Evolutionary conservation across 2,329 filamentous ascomycete species (phyloP), one percentile per base, ranked within the genome.

Genomic region (Xylariaceae sp.): DNA sequence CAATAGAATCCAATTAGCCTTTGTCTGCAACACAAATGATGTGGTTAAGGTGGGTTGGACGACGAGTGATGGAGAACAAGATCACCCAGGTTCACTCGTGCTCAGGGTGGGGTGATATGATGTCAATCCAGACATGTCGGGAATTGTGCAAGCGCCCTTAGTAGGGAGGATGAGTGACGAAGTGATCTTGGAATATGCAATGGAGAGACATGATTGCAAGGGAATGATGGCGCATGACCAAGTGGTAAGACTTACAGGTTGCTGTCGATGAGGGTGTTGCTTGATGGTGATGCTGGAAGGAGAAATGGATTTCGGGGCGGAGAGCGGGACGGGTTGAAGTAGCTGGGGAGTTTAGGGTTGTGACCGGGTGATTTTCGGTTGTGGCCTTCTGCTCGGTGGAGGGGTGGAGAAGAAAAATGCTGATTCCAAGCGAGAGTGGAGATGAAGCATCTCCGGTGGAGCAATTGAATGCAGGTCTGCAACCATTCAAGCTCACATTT

Each of bases 251-350:
- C 59, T 59, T 59, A 63, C 59, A 53, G 37, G 49, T 57, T 56
- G 59, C 57, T 60, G 56, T 63, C 47, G 60, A 63, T 60, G 59
- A 62, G 59, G 51, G 59, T 52, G n/a, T 54, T 57, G 52, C 43
- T 54, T 52, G 57, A 50, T 63, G 60, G 56, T 60, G 60, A 56
- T 57, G 56, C 51, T 60, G 49, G 53, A 40, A 47, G 34, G 50
- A 58, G 46, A 47, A 54, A 60, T 46, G 40, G 50, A 53, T 55
- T 54, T 54, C 50, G 44, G 27, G 33, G 27, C 50, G 29, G 20
- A 25, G 44, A 53, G 55, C 39, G 44, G 51, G 48, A 54, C 46
- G 54, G 56, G 55, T 57, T 57, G 54, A 57, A 62, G 56, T 55
- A 59, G 46, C 40, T 44, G 22, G 52, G 47, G 54, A 51, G 54